phyloP scores from a whole-genome alignment of 352 stramenopile genomes.

The Globisporangium nodosum region DNA sequence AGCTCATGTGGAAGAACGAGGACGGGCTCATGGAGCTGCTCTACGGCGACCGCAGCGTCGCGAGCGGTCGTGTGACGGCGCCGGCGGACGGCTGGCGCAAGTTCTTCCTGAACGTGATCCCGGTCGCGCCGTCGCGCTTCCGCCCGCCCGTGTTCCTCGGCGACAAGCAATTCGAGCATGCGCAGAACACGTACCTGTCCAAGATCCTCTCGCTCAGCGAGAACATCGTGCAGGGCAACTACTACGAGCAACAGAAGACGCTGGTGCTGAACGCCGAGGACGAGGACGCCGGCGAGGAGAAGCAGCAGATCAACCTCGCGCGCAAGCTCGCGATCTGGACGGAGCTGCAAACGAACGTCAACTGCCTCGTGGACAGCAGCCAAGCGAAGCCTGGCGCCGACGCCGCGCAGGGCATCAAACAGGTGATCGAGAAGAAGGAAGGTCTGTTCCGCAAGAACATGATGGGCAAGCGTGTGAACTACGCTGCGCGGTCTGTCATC shows the following conservation, averaged over 20 bases:
- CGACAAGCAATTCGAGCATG: conserved; percentile 96
- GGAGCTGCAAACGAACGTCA: conserved; percentile 93
- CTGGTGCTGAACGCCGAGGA: conserved; percentile 33
- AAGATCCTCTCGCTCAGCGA: conserved; percentile 94
- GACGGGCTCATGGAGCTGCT: conserved; percentile 90
- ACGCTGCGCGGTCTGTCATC: conserved; percentile 98
- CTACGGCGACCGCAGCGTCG: conserved; percentile 84
- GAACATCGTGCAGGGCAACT: conserved; percentile 74
- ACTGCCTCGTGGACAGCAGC: conserved; percentile 79
- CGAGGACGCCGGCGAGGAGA: conserved; percentile 40
- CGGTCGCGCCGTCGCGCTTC: conserved; percentile 97
- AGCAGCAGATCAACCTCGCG: conserved; percentile 75
- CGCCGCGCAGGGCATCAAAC: conserved; percentile 90
- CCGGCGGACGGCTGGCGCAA: conserved; percentile 81
- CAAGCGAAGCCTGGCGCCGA: conserved; percentile 64
- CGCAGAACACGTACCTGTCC: conserved; percentile 94
- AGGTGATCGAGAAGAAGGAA: conserved; percentile 99
- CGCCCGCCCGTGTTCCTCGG: conserved; percentile 96
- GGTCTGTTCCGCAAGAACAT: conserved; percentile 98
- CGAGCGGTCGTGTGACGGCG: conserved; percentile 41
- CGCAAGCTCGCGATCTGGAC: conserved; percentile 95
- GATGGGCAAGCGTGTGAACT: conserved; percentile 99
- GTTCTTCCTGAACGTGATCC: conserved; percentile 96
- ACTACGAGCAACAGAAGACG: conserved; percentile 46
- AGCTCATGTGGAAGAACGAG: conserved; percentile 94